Conservation (phyloP, 805 yeast genomes). For the Grigorovia humatica region DNA sequence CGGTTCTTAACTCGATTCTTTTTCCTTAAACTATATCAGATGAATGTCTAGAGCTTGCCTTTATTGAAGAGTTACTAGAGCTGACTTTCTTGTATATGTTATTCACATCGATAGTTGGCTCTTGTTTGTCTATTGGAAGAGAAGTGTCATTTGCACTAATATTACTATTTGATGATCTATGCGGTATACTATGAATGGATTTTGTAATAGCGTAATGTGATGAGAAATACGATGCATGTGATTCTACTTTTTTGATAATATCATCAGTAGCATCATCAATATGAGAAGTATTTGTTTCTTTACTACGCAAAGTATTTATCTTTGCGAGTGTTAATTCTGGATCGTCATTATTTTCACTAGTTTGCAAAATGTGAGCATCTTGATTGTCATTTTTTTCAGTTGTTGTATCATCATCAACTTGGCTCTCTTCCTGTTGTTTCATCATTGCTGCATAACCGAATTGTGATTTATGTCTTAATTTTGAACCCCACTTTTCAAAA, state of each 20-base stretch:
- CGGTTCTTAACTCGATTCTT: no score
- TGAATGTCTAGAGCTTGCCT: not conserved
- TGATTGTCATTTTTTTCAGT: not conserved
- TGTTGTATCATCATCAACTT: conserved; percentile 29
- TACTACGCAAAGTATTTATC: conserved; percentile 7
- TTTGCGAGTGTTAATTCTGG: conserved; percentile 4
- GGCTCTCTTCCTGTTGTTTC: conserved; percentile 29
- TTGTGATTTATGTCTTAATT: conserved; percentile 44
- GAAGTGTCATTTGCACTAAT: not conserved
- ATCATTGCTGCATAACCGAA: conserved; percentile 48
- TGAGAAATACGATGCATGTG: not conserved
- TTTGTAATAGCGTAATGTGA: not conserved
- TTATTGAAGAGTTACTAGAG: not conserved
- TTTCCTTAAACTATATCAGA: not conserved
- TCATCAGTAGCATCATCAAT: not conserved
- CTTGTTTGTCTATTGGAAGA: not conserved
- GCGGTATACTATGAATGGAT: not conserved
- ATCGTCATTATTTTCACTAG: not conserved
- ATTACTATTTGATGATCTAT: not conserved
- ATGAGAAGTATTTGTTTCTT: conserved; percentile 2
- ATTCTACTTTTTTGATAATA: not conserved
- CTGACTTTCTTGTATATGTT: not conserved
- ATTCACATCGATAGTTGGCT: not conserved
- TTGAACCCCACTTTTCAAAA: conserved; percentile 48
- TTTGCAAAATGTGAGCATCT: not conserved